A percentile compares a stretch with the other conserved stretches of the same genome.
phyloP scores from a whole-genome alignment of 441 rosid genomes.

The Gossypium schwendimanii region DNA sequence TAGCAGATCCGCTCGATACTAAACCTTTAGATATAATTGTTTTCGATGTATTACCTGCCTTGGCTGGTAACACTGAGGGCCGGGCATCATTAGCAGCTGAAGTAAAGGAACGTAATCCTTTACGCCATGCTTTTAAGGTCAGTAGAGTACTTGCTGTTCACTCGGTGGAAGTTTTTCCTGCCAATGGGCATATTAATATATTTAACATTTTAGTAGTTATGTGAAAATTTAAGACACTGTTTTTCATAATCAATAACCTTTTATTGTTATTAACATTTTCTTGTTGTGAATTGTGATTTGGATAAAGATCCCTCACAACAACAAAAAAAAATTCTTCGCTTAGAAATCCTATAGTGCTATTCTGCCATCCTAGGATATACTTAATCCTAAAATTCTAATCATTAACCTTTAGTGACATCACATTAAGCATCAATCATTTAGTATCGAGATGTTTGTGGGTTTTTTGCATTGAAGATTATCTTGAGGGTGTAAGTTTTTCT shows the following conservation, averaged over 20 bases:
- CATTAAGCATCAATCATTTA: neutral
- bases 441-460: neutral
- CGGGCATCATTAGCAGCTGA: conserved; percentile 74
- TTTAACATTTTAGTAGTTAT: neutral
- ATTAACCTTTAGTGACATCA: neutral
- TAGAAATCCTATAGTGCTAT: neutral
- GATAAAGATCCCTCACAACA: neutral
- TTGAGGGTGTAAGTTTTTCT: conserved; percentile 2
- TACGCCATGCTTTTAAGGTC: conserved; percentile 90
- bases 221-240: neutral
- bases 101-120: conserved; percentile 86
- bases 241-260: neutral
- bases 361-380: neutral
- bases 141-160: conserved; percentile 9
- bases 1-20: conserved; percentile 77
- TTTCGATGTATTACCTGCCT: conserved; percentile 87
- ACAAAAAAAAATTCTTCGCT: neutral
- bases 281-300: neutral
- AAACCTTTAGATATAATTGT: conserved; percentile 88
- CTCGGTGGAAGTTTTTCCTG: neutral
- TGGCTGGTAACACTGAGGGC: conserved; percentile 76
- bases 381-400: neutral
- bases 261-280: neutral
- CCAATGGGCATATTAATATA: neutral
- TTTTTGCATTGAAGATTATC: neutral